These are phyloP conservation scores for Lathyrus oleraceus DNA, from an alignment of 306 rosid species.

Conservation along the genomic window DNA sequence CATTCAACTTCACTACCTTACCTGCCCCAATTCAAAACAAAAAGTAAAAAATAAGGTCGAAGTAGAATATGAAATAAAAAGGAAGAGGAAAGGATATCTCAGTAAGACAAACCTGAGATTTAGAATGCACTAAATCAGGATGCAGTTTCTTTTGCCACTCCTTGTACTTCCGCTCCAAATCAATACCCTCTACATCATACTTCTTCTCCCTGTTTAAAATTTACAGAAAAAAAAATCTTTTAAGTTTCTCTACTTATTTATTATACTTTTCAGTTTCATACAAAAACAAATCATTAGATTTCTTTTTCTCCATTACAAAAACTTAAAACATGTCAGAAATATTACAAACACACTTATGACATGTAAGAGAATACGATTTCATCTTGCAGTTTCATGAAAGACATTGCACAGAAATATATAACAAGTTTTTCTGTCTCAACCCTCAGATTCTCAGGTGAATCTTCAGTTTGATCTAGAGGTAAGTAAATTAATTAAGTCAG, in stretches of 20 bases:
- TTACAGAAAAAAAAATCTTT: neutral
- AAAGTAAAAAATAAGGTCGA: neutral
- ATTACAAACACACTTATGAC: neutral
- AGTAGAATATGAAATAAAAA: neutral
- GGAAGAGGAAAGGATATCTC: slow-evolving; percentile 19
- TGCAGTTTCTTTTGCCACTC: slow-evolving; percentile 95
- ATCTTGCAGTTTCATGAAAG: slow-evolving; percentile 4
- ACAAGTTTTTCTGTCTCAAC: neutral
- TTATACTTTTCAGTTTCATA: neutral
- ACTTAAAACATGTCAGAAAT: neutral
- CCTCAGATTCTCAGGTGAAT: too few relatives aligned
- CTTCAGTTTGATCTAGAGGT: too few relatives aligned
- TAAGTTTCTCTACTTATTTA: slow-evolving; percentile 20
- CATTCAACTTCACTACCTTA: slow-evolving; percentile 23
- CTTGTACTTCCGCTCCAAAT: slow-evolving; percentile 79
- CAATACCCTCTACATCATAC: slow-evolving; percentile 59
- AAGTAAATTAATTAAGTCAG: too few relatives aligned
- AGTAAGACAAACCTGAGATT: slow-evolving; percentile 67
- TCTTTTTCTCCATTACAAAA: slow-evolving; percentile 8
- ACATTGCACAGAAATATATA: neutral
- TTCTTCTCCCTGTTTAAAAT: slow-evolving; percentile 64
- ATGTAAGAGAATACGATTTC: slow-evolving; percentile 7
- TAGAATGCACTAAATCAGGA: slow-evolving; percentile 96
- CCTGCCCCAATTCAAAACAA: neutral
- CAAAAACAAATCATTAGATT: slow-evolving; percentile 14